Percentiles rank a stretch among this genome's conserved stretches.
phyloP scores from a whole-genome alignment of 352 stramenopile species.

The Saprolegnia diclina region DNA sequence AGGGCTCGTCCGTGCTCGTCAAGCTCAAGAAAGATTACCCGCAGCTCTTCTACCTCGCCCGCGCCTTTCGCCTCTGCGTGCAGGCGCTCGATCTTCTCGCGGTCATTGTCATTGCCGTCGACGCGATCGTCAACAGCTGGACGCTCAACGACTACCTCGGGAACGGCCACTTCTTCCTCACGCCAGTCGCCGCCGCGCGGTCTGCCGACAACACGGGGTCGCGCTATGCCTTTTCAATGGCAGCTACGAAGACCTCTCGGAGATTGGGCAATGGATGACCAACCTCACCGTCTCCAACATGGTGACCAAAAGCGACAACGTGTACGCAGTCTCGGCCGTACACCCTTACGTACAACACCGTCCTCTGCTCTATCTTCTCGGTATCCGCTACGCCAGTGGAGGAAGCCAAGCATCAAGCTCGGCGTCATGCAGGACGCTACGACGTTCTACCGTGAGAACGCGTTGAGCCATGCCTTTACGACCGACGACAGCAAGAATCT shows the following conservation, averaged over 20 bases:
- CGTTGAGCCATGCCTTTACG: constrained; percentile 6
- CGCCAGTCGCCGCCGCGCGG: neutral
- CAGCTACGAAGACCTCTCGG: constrained; percentile 9
- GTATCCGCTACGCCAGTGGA: constrained; percentile 2
- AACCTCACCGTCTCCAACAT: constrained; percentile 7
- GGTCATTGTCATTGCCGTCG: constrained; percentile 6
- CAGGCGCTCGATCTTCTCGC: neutral
- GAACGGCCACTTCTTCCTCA: constrained; percentile 9
- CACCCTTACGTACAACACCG: neutral
- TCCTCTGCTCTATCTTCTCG: constrained; percentile 6
- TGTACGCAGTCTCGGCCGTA: constrained; percentile 13
- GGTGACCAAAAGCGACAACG: neutral
- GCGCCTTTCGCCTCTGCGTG: neutral
- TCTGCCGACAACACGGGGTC: neutral
- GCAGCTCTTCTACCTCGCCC: neutral
- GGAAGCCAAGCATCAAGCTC: neutral
- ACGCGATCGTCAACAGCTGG: constrained; percentile 16
- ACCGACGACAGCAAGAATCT: neutral
- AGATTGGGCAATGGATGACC: constrained; percentile 26
- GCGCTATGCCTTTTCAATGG: neutral
- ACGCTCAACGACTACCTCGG: constrained; percentile 23
- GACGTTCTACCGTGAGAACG: neutral
- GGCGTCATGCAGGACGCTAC: neutral
- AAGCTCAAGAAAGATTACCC: neutral
- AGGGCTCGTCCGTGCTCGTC: neutral